Conservation (phyloP, 2,329 filamentous ascomycete species). For the Orbilia oligospora region DNA sequence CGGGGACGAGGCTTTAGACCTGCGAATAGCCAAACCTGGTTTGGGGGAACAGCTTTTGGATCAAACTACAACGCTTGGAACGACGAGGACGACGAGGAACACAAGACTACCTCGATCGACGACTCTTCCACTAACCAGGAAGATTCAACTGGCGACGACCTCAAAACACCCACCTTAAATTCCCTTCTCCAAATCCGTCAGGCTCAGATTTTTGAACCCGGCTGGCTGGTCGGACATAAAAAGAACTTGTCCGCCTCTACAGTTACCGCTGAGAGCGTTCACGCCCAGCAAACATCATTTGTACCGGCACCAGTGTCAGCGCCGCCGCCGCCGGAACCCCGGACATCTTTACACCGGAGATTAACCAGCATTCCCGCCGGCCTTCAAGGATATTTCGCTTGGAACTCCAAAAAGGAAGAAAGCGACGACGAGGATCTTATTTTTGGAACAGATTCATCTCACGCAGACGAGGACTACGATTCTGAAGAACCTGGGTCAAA, state of each 20-base stretch:
- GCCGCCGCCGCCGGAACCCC: slow-evolving; percentile 24
- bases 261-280: slow-evolving; percentile 57
- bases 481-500: slow-evolving; percentile 38
- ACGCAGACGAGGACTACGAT: slow-evolving; percentile 57
- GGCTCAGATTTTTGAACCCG: slow-evolving; percentile 54
- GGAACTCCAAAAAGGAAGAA: slow-evolving; percentile 40
- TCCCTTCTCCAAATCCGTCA: slow-evolving; percentile 43
- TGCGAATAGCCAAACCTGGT: slow-evolving; percentile 57
- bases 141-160: slow-evolving; percentile 41
- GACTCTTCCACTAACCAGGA: slow-evolving; percentile 37
- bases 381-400: slow-evolving; percentile 55
- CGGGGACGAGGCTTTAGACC: slow-evolving; percentile 58
- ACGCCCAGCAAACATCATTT: slow-evolving; percentile 12
- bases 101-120: slow-evolving; percentile 50
- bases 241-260: slow-evolving; percentile 58
- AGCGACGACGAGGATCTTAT: slow-evolving; percentile 57
- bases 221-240: slow-evolving; percentile 47
- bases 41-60: slow-evolving; percentile 54
- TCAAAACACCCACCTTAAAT: slow-evolving; percentile 56
- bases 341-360: slow-evolving; percentile 32
- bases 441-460: slow-evolving; percentile 57
- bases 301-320: background rate
- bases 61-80: slow-evolving; percentile 38
- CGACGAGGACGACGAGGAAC: slow-evolving; percentile 33
- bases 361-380: slow-evolving; percentile 53